Conservation (phyloP, 2,329 filamentous ascomycete species). For the Diplocarpon rosae region DNA sequence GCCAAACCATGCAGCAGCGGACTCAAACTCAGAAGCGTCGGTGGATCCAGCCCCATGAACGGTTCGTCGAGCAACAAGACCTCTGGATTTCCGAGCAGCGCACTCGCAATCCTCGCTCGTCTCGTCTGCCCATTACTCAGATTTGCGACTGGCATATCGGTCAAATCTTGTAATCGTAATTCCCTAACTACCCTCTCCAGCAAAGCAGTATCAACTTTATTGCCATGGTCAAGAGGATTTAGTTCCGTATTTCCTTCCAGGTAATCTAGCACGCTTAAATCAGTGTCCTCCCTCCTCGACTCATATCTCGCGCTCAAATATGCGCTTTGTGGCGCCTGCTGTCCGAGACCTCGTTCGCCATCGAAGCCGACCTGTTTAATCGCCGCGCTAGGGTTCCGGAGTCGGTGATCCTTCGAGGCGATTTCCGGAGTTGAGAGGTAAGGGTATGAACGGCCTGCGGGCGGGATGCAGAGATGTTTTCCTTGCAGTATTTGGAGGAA, state of each 20-base stretch:
- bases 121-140: slow-evolving; percentile 90
- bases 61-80: slow-evolving; percentile 83
- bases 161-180: slow-evolving; percentile 55
- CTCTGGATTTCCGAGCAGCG: slow-evolving; percentile 67
- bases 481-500: slow-evolving; percentile 73
- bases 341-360: slow-evolving; percentile 50
- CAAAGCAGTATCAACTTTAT: slow-evolving; percentile 36
- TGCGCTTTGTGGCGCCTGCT: slow-evolving; percentile 53
- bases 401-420: slow-evolving; percentile 31
- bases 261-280: slow-evolving; percentile 76
- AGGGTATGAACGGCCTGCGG: slow-evolving; percentile 66
- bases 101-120: slow-evolving; percentile 77
- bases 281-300: slow-evolving; percentile 72
- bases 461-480: slow-evolving; percentile 63
- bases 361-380: slow-evolving; percentile 90
- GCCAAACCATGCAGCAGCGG: slow-evolving; percentile 59
- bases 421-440: slow-evolving; percentile 54
- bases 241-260: slow-evolving; percentile 72
- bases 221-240: slow-evolving; percentile 52
- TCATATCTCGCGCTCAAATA: slow-evolving; percentile 90
- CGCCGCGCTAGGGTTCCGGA: slow-evolving; percentile 52
- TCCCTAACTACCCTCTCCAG: slow-evolving; percentile 57
- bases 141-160: slow-evolving; percentile 77
- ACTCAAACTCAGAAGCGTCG: slow-evolving; percentile 62
- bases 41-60: slow-evolving; percentile 91